A percentile compares a stretch with the other conserved stretches of the same genome.
phyloP scores from a whole-genome alignment of 176 grass and related monocot species.

The Paspalum notatum region DNA sequence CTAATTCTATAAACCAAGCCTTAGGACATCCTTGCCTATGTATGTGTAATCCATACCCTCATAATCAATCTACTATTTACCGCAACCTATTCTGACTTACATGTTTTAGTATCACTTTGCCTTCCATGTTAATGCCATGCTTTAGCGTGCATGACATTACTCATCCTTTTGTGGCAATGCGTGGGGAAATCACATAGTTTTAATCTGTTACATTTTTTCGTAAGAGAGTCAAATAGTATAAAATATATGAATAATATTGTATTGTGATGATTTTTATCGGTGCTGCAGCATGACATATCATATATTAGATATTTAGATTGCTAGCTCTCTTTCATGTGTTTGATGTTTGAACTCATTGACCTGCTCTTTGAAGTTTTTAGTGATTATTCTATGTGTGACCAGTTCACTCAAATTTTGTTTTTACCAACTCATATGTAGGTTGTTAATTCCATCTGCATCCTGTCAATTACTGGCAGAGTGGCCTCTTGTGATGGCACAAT shows the following conservation, averaged over 20 bases:
- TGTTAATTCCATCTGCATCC: constrained; percentile 74
- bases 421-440: constrained; percentile 51
- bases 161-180: too few relatives aligned
- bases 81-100: too few relatives aligned
- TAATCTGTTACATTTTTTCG: not conserved
- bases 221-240: not conserved
- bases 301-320: constrained; percentile 18
- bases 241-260: not conserved
- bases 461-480: constrained; percentile 76
- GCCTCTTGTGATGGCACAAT: constrained; percentile 97
- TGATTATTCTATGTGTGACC: constrained; percentile 2
- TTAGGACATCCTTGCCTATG: too few relatives aligned
- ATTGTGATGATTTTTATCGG: constrained; percentile 3
- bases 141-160: too few relatives aligned
- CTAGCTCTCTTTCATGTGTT: constrained; percentile 1
- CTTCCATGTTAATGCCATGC: too few relatives aligned
- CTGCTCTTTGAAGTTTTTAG: constrained; percentile 19
- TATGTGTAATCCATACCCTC: too few relatives aligned
- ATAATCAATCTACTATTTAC: too few relatives aligned
- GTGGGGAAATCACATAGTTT: not conserved
- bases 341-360: constrained; percentile 26
- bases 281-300: not conserved
- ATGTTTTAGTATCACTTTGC: too few relatives aligned
- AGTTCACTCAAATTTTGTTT: constrained; percentile 18
- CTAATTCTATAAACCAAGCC: too few relatives aligned